Base-by-base conservation (phyloP, 2,329 filamentous ascomycete species). In the Verticillium nonalfalfae region DNA sequence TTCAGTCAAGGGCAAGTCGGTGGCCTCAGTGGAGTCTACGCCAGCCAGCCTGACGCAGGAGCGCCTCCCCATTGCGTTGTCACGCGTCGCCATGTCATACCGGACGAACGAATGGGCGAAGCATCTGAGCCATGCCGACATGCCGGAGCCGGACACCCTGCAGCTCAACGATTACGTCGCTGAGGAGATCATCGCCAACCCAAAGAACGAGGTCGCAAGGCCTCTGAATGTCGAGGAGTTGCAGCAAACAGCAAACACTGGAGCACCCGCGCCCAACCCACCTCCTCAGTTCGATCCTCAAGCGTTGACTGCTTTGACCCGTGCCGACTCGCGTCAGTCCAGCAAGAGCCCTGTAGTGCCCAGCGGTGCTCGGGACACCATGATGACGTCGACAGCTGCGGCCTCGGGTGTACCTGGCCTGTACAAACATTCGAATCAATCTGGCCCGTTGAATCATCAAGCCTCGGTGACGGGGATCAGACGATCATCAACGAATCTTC, bases 41-140 rank as follows among this genome's bases (percentile, higher is more conserved):
- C 73, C 76, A 7, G 74, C 73, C 15, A 83, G 76, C 56, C 72
- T 90, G 62, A 86, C 82, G 5, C 82, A 81, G 64, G 85, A 86
- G 3, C 81, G 81, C 11, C 81, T 96, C 10, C 90, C 91, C 0
- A 78, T 81, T n/a, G 85, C 86, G 13, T 75, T 93, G 38, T 95
- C 93, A 1, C 88, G 85, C 63, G 84, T 96, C 9, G 89, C 93
- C 1, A 79, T 91, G 72, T 90, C 90, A 0, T 96, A 95, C 71
- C 86, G 94, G 61, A 97, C 93, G 1, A 96, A 96, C 66, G 94
- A 98, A 75, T 98, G 94, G 94, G 92, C 93, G 0, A 97, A 97
- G 73, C 92, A 97, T 72, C 80, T 97, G 11, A 86, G 87, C 65
- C 78, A 84, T 52, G 93, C 94, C 7, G 93, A 97, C 15, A 77